Evolutionary conservation across 75 land plant genomes (phyloP).

Genomic region (Chamaecyparis obtusa): DNA sequence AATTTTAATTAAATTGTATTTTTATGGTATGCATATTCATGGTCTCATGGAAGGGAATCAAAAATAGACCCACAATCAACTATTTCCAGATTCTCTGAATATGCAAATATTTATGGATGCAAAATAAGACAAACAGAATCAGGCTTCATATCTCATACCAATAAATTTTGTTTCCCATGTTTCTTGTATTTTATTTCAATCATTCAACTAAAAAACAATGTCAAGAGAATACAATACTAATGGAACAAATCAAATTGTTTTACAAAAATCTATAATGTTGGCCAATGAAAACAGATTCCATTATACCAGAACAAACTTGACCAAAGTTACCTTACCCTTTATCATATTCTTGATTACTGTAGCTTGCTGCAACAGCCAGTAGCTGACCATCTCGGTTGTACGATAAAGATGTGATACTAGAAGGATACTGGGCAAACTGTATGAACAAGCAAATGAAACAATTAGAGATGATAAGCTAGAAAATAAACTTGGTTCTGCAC

Average conservation of each 20-base stretch:
- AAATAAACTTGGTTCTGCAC: background rate
- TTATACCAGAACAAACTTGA: background rate
- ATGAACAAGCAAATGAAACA: background rate
- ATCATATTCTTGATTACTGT: constrained; percentile 65
- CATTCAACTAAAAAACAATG: background rate
- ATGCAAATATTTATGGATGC: background rate
- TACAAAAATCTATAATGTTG: background rate
- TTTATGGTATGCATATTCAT: background rate
- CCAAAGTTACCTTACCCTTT: constrained; percentile 49
- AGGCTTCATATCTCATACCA: background rate
- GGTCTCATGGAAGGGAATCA: background rate
- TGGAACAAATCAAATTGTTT: background rate
- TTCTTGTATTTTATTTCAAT: background rate
- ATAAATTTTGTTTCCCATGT: background rate
- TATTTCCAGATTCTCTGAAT: background rate
- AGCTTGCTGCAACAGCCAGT: constrained; percentile 88
- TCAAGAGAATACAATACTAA: background rate
- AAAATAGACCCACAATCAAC: background rate
- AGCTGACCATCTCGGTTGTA: constrained; percentile 75
- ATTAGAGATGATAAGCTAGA: background rate
- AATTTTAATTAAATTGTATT: too few species aligned
- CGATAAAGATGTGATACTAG: constrained; percentile 74
- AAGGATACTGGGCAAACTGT: constrained; percentile 69
- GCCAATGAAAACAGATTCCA: background rate
- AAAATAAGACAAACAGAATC: background rate